Evolutionary conservation across 441 rosid species (phyloP).

Genomic region (Pelargonium cotyledonis): DNA sequence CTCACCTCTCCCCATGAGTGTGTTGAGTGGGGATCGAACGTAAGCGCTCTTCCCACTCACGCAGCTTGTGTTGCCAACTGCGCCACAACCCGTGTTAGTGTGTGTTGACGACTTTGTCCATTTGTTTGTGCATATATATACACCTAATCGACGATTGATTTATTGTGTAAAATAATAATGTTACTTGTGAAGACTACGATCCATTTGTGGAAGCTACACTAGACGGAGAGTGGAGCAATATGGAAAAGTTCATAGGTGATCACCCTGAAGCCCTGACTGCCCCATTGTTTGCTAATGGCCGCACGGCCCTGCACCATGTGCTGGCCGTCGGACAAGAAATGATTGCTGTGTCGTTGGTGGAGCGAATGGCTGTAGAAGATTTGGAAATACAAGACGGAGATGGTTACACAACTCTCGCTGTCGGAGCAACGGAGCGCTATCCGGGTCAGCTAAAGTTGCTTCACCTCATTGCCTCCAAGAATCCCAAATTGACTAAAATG

Average conservation of each 20-base stretch:
- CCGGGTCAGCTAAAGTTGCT: constrained; percentile 23
- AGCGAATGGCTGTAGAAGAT: constrained; percentile 1
- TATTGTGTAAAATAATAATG: too few relatives aligned
- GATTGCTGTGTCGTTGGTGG: constrained; percentile 24
- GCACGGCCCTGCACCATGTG: constrained; percentile 35
- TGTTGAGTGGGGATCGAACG: too few relatives aligned
- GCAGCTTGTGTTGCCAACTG: too few relatives aligned
- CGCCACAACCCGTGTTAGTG: too few relatives aligned
- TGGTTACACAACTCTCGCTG: constrained; percentile 31
- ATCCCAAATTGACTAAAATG: constrained; percentile 15
- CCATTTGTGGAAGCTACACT: neutral
- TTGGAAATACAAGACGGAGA: constrained; percentile 19
- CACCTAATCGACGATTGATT: too few relatives aligned
- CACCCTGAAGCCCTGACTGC: constrained; percentile 18
- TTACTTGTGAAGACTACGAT: too few relatives aligned
- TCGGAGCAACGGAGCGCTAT: constrained; percentile 32
- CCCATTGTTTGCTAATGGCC: constrained; percentile 27
- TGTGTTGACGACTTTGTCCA: too few relatives aligned
- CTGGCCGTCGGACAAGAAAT: constrained; percentile 26
- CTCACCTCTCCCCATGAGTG: too few relatives aligned
- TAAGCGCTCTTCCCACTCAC: too few relatives aligned
- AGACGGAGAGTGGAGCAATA: neutral
- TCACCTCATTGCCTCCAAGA: constrained; percentile 18
- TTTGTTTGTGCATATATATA: too few relatives aligned
- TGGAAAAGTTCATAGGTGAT: constrained; percentile 13